A percentile compares a stretch with the other conserved stretches of the same genome.
These are phyloP conservation scores for Cynara cardunculus DNA, from an alignment of 129 eudicot species.

Conservation along the genomic window DNA sequence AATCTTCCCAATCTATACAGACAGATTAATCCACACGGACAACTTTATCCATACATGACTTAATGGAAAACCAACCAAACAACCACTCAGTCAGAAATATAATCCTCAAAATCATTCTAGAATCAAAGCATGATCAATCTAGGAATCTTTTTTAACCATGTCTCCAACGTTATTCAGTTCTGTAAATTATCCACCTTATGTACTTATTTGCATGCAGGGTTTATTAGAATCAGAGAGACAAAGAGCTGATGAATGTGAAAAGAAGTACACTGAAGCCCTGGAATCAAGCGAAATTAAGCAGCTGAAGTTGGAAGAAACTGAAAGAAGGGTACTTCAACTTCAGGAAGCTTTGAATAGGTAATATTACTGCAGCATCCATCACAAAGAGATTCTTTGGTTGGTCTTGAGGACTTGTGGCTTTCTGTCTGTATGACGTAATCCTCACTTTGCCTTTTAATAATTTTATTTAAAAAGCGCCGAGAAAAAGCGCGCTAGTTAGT, in stretches of 20 bases:
- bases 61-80: no score
- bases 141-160: neutral
- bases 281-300: constrained; percentile 68
- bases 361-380: constrained; percentile 15
- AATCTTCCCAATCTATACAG: no score
- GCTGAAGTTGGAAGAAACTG: constrained; percentile 81
- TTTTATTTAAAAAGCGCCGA: neutral
- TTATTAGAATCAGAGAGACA: constrained; percentile 60
- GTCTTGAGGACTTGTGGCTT: neutral
- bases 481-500: neutral
- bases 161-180: neutral
- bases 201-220: constrained; percentile 36
- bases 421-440: neutral
- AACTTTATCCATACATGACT: no score
- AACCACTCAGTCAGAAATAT: neutral
- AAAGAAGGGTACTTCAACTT: constrained; percentile 67
- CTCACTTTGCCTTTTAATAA: neutral
- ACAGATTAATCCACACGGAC: no score
- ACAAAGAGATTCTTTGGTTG: neutral
- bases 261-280: constrained; percentile 50
- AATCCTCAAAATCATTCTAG: neutral
- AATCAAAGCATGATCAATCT: neutral
- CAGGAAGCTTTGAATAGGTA: constrained; percentile 88
- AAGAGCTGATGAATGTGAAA: constrained; percentile 78
- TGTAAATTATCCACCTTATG: constrained; percentile 1